phyloP scores from a whole-genome alignment of 139 green algal species.

The Axilococcus clingmanii region DNA sequence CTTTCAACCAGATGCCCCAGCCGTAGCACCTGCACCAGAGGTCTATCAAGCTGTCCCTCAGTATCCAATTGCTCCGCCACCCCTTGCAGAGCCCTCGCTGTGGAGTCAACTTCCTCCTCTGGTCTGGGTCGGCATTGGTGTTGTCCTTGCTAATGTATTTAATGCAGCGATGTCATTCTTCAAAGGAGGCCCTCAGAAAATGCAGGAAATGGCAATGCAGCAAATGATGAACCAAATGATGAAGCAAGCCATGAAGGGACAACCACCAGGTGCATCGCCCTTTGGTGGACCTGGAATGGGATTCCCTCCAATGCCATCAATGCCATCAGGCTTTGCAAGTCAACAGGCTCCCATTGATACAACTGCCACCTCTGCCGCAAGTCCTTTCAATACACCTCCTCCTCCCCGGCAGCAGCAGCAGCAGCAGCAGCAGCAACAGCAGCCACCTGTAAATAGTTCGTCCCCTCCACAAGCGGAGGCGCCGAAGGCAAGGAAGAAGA shows the following conservation, averaged over 20 bases:
- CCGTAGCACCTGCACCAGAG: not conserved
- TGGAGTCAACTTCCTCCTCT: slow-evolving; percentile 19
- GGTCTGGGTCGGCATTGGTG: slow-evolving; percentile 23
- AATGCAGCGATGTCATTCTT: slow-evolving; percentile 13
- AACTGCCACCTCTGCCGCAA: slow-evolving; percentile 6
- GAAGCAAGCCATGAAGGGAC: slow-evolving; percentile 25
- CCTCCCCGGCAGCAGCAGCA: slow-evolving; percentile 3
- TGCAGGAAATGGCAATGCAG: slow-evolving; percentile 28
- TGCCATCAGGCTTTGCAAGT: not conserved
- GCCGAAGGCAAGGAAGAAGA: slow-evolving; percentile 14
- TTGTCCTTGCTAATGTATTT: slow-evolving; percentile 17
- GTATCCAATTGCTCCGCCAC: not conserved
- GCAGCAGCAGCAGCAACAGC: slow-evolving; percentile 1
- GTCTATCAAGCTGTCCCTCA: slow-evolving; percentile 4
- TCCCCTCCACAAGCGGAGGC: not conserved
- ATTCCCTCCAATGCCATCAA: not conserved
- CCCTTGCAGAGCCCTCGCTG: slow-evolving; percentile 4
- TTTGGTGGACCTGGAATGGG: slow-evolving; percentile 9
- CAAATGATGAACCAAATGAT: slow-evolving; percentile 38
- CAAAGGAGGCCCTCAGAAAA: slow-evolving; percentile 20
- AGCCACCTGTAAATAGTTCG: slow-evolving; percentile 19
- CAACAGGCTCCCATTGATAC: not conserved
- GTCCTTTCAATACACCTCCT: not conserved
- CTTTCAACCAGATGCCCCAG: slow-evolving; percentile 4
- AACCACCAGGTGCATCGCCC: slow-evolving; percentile 7